Base-by-base conservation (phyloP, 306 rosid species). In the Prinsepia uniflora region DNA sequence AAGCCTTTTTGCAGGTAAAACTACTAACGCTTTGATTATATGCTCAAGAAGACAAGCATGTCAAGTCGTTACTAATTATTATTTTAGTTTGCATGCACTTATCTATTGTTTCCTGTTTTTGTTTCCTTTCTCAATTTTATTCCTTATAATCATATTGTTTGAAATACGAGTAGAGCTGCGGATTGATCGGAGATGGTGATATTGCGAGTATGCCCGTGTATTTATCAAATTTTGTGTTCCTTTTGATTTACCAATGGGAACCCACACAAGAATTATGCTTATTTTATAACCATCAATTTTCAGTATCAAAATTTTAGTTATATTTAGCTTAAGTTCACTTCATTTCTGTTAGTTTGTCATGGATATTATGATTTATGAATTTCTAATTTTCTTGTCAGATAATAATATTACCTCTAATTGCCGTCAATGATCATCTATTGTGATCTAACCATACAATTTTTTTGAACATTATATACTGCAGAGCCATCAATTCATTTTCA, bases 11-110 rank as follows among this genome's bases (percentile, higher is more conserved):
- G 13, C 46, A 65, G 77, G 71, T 63, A 54, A 44, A 11, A 8
- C 65, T 41, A 10, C 36, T 39, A 5, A 56, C 7, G 13, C 5
- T 18, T 19, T 47, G n/a, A 3, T 47, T 11, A 3, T 46, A 10
- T 46, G 50, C 13, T 2, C 13, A 1, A 46, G 30, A 24, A 24
- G 30, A 1, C 36, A 30, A 30, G 36, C 1, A 30, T 30, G 36
- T 30, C 36, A 30, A 1, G 36, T 30, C 36, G 0, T 30, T 30
- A 30, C 36, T 30, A 30, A 30, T 30, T 30, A 30, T 30, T 30
- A 43, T 48, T 5, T 64, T 65, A n/a, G 17, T 59, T 36, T 67
- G 68, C 78, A 66, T 66, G 67, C 68, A 47, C 44, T 17, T 24
- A 52, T 5, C 6, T 12, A 24, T 52, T 24, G 40, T 49, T 59